Conservation (phyloP, 1,284 basidiomycete genomes). For the Flammula alnicola region DNA sequence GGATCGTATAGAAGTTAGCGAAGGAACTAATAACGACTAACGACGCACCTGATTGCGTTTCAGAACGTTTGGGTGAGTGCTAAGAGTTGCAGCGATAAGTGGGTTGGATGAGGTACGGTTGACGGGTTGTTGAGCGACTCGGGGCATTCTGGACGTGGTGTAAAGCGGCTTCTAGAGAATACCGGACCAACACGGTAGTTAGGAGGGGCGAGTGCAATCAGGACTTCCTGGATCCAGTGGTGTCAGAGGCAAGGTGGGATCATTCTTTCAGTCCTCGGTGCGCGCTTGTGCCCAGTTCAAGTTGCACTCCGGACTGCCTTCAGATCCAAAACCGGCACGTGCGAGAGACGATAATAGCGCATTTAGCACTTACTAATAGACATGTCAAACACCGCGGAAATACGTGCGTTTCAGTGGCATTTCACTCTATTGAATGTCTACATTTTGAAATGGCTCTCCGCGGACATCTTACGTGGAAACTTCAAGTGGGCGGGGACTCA, state of each 20-base stretch:
- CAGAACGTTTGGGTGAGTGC: constrained; percentile 51
- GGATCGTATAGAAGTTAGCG: constrained; percentile 4
- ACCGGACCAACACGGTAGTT: no score
- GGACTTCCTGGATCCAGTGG: constrained; percentile 9
- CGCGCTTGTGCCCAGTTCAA: constrained; percentile 16
- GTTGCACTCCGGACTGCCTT: neutral
- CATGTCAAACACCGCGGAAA: constrained; percentile 4
- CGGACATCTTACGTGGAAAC: no score
- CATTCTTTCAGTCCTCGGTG: constrained; percentile 19
- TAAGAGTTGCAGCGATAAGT: constrained; percentile 28
- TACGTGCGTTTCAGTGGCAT: neutral
- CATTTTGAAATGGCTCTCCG: constrained; percentile 4
- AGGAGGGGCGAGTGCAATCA: constrained; percentile 4
- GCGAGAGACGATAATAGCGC: constrained; percentile 11
- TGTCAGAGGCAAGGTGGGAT: constrained; percentile 24
- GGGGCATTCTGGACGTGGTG: constrained; percentile 41
- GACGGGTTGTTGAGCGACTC: constrained; percentile 33
- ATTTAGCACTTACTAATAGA: constrained; percentile 13
- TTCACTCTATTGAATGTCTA: no score
- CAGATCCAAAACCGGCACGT: constrained; percentile 5
- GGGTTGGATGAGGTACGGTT: constrained; percentile 35
- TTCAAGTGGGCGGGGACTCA: no score
- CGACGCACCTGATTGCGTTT: constrained; percentile 61
- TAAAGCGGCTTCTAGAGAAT: no score
- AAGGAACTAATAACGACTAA: neutral